phyloP scores from a whole-genome alignment of 768 basidiomycete species.

The Lactifluus volemus region DNA sequence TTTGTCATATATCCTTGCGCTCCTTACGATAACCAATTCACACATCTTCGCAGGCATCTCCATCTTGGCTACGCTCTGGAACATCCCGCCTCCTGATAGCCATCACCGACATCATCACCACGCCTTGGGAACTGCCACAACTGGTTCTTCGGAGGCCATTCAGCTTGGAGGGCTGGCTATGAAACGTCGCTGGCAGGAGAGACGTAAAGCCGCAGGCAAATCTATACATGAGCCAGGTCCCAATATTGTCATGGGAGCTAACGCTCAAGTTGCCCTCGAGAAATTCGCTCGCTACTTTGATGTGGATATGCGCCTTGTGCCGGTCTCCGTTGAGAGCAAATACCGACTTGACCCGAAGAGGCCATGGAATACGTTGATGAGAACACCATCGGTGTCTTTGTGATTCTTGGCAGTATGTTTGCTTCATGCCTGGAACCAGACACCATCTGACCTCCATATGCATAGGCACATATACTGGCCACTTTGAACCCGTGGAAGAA shows the following conservation, averaged over 20 bases:
- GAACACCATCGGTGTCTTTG: slow-evolving; percentile 64
- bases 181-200: slow-evolving; percentile 64
- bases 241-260: slow-evolving; percentile 57
- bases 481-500: slow-evolving; percentile 74
- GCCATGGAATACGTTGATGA: slow-evolving; percentile 61
- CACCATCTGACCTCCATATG: neutral
- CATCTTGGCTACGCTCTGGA: slow-evolving; percentile 60
- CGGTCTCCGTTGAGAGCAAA: slow-evolving; percentile 55
- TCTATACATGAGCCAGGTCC: slow-evolving; percentile 59
- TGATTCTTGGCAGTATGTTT: slow-evolving; percentile 42
- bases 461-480: slow-evolving; percentile 40
- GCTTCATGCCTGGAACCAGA: neutral
- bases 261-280: slow-evolving; percentile 63
- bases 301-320: slow-evolving; percentile 56
- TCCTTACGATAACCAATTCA: slow-evolving; percentile 28
- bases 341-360: slow-evolving; percentile 67
- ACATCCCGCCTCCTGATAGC: slow-evolving; percentile 34
- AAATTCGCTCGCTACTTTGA: slow-evolving; percentile 65
- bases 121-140: slow-evolving; percentile 62
- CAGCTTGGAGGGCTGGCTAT: slow-evolving; percentile 65
- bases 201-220: slow-evolving; percentile 56
- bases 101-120: slow-evolving; percentile 24
- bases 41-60: slow-evolving; percentile 37
- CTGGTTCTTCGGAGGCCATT: slow-evolving; percentile 64
- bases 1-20: neutral